phyloP scores from a whole-genome alignment of 306 rosid species.

The Dalbergia cultrata region DNA sequence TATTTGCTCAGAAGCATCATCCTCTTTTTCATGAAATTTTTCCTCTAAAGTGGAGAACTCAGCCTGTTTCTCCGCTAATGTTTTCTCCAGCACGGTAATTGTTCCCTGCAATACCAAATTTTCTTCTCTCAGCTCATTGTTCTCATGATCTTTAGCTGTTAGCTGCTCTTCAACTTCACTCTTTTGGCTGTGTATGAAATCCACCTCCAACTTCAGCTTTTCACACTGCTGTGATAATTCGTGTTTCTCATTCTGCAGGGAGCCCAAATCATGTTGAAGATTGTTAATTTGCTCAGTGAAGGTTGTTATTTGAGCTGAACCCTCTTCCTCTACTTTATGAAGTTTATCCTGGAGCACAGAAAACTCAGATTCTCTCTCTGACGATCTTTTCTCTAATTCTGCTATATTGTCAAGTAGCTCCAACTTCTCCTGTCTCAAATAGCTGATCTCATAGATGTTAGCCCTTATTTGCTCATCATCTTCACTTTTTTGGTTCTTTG shows the following conservation, averaged over 20 bases:
- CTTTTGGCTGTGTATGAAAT: constrained; percentile 52
- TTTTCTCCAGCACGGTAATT: constrained; percentile 60
- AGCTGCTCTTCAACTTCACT: constrained; percentile 61
- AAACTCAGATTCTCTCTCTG: constrained; percentile 50
- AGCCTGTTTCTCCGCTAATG: constrained; percentile 56
- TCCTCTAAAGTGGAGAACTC: constrained; percentile 64
- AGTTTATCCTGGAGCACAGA: constrained; percentile 46
- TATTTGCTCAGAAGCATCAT: constrained; percentile 63
- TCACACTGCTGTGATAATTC: constrained; percentile 51
- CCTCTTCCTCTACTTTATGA: constrained; percentile 41
- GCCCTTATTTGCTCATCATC: constrained; percentile 47
- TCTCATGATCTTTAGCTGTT: constrained; percentile 52
- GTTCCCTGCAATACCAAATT: constrained; percentile 44
- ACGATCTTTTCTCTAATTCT: constrained; percentile 51
- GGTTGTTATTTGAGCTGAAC: constrained; percentile 40
- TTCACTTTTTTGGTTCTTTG: constrained; percentile 35
- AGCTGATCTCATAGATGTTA: constrained; percentile 49
- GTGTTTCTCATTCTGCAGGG: constrained; percentile 63
- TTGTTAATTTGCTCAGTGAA: constrained; percentile 54
- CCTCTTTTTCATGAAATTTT: constrained; percentile 56
- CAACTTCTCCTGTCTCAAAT: constrained; percentile 55
- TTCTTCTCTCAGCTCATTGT: constrained; percentile 57
- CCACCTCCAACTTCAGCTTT: constrained; percentile 59
- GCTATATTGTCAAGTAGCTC: constrained; percentile 44
- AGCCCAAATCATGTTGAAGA: constrained; percentile 58